A percentile compares a stretch with the other conserved stretches of the same genome.
These are phyloP conservation scores for Talaromyces rugulosus DNA, from an alignment of 2,329 filamentous ascomycete genomes.

Conservation along the genomic window DNA sequence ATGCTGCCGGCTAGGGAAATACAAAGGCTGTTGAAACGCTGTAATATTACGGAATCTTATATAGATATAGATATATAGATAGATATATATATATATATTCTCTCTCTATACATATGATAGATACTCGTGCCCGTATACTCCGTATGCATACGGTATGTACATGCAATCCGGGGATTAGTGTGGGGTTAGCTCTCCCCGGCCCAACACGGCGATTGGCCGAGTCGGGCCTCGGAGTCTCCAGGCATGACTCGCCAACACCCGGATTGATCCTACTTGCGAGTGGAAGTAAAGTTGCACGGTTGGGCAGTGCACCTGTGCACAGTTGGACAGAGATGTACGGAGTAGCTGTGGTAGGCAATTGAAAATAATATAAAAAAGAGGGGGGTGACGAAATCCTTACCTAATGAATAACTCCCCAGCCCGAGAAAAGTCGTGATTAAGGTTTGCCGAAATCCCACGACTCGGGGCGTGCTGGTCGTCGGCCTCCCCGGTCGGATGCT, in stretches of 20 bases:
- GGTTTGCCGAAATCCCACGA: background rate
- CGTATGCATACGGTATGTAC: background rate
- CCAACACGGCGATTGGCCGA: background rate
- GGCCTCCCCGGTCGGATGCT: background rate
- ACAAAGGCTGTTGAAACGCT: too few relatives aligned
- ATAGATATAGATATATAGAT: background rate
- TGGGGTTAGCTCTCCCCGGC: background rate
- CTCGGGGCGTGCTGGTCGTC: background rate
- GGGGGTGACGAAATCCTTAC: background rate
- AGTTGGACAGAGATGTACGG: too few relatives aligned
- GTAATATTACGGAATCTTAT: background rate
- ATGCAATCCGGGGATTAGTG: background rate
- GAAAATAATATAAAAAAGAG: background rate
- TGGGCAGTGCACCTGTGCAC: too few relatives aligned
- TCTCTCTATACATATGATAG: too few relatives aligned
- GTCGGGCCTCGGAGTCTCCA: background rate
- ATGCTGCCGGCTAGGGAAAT: background rate
- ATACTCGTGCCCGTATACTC: too few relatives aligned
- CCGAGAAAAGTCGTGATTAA: background rate
- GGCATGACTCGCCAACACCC: background rate
- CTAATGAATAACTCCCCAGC: background rate
- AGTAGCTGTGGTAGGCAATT: too few relatives aligned
- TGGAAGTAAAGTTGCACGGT: too few relatives aligned
- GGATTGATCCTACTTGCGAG: background rate
- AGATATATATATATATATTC: too few relatives aligned